phyloP scores from a whole-genome alignment of 2,329 filamentous ascomycete species.

The Calonectria pseudoreteaudii region DNA sequence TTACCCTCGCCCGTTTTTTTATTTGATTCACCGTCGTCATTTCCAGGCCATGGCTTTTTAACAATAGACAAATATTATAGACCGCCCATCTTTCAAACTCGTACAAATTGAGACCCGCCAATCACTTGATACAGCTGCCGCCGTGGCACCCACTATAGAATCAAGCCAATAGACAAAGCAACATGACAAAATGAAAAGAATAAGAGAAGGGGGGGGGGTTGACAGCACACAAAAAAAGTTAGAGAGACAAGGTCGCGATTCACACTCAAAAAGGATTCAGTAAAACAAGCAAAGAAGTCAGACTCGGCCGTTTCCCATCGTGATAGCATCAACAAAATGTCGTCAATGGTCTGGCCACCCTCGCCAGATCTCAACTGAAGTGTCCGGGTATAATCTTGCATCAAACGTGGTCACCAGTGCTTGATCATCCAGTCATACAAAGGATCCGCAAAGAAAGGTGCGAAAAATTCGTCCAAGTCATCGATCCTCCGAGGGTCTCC shows the following conservation, averaged over 20 bases:
- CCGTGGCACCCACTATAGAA: not conserved
- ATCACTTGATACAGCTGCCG: slow-evolving; percentile 3
- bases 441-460: slow-evolving; percentile 41
- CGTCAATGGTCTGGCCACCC: slow-evolving; percentile 42
- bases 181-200: slow-evolving; percentile 3
- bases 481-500: slow-evolving; percentile 28
- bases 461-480: slow-evolving; percentile 39
- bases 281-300: slow-evolving; percentile 28
- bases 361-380: slow-evolving; percentile 41
- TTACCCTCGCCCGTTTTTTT: not conserved
- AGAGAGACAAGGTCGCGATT: slow-evolving; percentile 20
- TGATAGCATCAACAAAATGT: slow-evolving; percentile 43
- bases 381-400: slow-evolving; percentile 46
- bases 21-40: slow-evolving; percentile 1
- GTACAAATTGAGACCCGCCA: slow-evolving; percentile 1
- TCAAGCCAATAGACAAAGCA: slow-evolving; percentile 5
- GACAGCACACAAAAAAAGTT: not conserved
- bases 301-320: slow-evolving; percentile 35
- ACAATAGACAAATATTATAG: slow-evolving; percentile 7
- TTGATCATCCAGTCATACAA: slow-evolving; percentile 42
- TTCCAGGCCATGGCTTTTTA: slow-evolving; percentile 8
- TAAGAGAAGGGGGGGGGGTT: slow-evolving; percentile 1
- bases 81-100: not conserved
- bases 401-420: slow-evolving; percentile 44
- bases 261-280: slow-evolving; percentile 30